phyloP scores from a whole-genome alignment of 2,329 filamentous ascomycete genomes.

The Phaeophleospora eucalypticola region DNA sequence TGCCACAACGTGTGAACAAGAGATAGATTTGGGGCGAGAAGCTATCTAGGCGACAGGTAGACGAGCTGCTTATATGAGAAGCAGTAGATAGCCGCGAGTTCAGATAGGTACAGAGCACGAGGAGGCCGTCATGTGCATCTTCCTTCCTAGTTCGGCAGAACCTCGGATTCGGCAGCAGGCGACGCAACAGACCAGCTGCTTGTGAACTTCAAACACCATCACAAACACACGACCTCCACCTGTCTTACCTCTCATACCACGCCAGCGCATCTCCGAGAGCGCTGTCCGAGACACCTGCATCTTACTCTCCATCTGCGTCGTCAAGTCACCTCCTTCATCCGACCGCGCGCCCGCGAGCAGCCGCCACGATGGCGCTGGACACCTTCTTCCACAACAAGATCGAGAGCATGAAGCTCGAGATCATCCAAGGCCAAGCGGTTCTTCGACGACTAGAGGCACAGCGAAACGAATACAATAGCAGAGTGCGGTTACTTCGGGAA shows the following conservation, averaged over 20 bases:
- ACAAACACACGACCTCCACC: not conserved
- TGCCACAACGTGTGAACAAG: no score
- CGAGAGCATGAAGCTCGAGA: slow-evolving; percentile 99
- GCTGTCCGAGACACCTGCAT: slow-evolving; percentile 1
- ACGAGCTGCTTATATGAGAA: no score
- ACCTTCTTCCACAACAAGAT: slow-evolving; percentile 99
- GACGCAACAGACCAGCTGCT: no score
- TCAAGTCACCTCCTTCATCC: not conserved
- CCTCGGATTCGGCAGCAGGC: no score
- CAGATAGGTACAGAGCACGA: no score
- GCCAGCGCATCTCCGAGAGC: not conserved
- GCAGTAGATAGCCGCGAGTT: no score
- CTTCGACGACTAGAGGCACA: slow-evolving; percentile 93
- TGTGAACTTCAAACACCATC: slow-evolving; percentile 7
- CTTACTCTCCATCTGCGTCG: slow-evolving; percentile 4
- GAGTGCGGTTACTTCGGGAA: slow-evolving; percentile 88
- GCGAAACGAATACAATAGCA: slow-evolving; percentile 98
- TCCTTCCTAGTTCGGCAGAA: no score
- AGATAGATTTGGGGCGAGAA: no score
- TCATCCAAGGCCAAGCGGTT: slow-evolving; percentile 96
- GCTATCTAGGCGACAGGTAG: no score
- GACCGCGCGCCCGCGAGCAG: slow-evolving; percentile 4
- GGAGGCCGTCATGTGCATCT: no score
- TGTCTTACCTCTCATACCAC: not conserved
- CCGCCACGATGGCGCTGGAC: slow-evolving; percentile 86